Evolutionary conservation across 1,139 yeast genomes (phyloP).

Genomic region (Magnusiomyces sp.): DNA sequence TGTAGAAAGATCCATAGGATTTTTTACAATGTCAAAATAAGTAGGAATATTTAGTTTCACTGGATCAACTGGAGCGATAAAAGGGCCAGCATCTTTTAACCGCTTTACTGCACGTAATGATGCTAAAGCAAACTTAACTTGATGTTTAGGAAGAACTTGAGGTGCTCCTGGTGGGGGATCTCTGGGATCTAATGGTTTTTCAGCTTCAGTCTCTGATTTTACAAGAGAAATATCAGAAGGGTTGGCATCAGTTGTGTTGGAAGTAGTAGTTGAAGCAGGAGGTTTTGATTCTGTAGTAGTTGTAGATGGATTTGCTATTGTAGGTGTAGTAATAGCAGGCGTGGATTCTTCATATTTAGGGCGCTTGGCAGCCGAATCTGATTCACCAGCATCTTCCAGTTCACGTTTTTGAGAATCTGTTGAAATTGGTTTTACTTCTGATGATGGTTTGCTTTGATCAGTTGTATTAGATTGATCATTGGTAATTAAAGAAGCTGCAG

Average conservation of each 20-base stretch:
- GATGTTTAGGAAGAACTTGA: slow-evolving; percentile 78
- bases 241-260: too few relatives aligned
- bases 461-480: background rate
- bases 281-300: too few relatives aligned
- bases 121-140: slow-evolving; percentile 48
- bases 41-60: slow-evolving; percentile 85
- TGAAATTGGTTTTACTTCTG: too few relatives aligned
- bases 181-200: slow-evolving; percentile 6
- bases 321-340: too few relatives aligned
- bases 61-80: slow-evolving; percentile 80
- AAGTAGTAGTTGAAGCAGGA: background rate
- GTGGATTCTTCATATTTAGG: background rate
- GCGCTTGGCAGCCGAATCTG: slow-evolving; percentile 1
- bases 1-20: slow-evolving; percentile 93
- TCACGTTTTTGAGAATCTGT: too few relatives aligned
- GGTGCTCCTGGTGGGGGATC: slow-evolving; percentile 24
- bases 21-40: slow-evolving; percentile 69
- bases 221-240: too few relatives aligned
- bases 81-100: slow-evolving; percentile 88
- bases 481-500: background rate
- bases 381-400: background rate
- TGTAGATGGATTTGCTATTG: too few relatives aligned
- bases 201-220: background rate
- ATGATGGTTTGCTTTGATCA: background rate
- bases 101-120: slow-evolving; percentile 63